Evolutionary conservation across 306 rosid genomes (phyloP).

Genomic region (Hylodesmum podocarpum): DNA sequence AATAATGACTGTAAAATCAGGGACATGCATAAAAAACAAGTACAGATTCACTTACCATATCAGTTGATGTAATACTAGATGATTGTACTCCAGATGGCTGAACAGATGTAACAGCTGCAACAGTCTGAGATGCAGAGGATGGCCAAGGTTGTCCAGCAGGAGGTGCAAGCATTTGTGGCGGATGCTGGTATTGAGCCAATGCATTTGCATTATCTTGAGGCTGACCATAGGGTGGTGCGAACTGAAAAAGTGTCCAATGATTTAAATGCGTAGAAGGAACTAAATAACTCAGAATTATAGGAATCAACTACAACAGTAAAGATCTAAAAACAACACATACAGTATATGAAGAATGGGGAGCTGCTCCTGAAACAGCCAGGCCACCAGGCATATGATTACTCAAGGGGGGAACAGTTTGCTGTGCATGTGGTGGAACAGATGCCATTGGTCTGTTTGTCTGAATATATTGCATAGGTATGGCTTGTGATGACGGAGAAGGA

Average conservation of each 20-base stretch:
- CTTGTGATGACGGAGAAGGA: constrained; percentile 62
- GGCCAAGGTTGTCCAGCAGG: constrained; percentile 75
- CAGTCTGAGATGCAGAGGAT: constrained; percentile 67
- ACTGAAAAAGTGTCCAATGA: constrained; percentile 46
- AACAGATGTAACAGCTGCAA: constrained; percentile 43
- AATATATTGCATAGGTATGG: constrained; percentile 60
- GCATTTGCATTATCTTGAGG: constrained; percentile 63
- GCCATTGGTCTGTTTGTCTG: constrained; percentile 74
- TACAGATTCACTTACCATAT: constrained; percentile 47
- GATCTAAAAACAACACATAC: constrained; percentile 45
- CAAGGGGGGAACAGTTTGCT: constrained; percentile 64
- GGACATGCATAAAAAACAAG: not conserved
- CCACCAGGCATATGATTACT: constrained; percentile 81
- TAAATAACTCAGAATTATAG: not conserved
- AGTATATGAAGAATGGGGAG: constrained; percentile 65
- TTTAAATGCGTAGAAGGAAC: constrained; percentile 9
- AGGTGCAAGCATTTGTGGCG: constrained; percentile 77
- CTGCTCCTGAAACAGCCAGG: constrained; percentile 63
- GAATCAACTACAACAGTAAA: not conserved
- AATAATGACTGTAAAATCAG: not conserved
- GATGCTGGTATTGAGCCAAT: constrained; percentile 64
- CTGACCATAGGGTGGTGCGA: constrained; percentile 64
- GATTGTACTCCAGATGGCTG: constrained; percentile 68
- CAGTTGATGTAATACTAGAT: constrained; percentile 49
- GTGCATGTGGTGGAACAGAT: constrained; percentile 67